Evolutionary conservation across 1,284 basidiomycete species (phyloP).

Genomic region (Ustilago crameri): DNA sequence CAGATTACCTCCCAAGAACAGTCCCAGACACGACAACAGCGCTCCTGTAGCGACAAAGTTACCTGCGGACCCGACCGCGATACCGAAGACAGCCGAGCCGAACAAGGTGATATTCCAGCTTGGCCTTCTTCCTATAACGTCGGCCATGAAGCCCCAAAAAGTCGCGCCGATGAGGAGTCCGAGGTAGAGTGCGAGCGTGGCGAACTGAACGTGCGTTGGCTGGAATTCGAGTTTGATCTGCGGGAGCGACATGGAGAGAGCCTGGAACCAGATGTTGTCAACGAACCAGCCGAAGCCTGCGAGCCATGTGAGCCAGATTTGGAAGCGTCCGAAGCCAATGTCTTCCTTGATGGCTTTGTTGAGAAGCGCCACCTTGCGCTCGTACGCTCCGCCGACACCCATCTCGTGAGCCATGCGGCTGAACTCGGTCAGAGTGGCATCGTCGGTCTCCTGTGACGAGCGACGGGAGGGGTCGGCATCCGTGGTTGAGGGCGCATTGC

Average conservation of each 20-base stretch:
- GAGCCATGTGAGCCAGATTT: slow-evolving; percentile 74
- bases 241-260: slow-evolving; percentile 58
- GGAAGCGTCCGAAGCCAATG: slow-evolving; percentile 75
- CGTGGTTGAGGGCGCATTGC: slow-evolving; percentile 4
- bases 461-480: background rate
- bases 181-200: slow-evolving; percentile 72
- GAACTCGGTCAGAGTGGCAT: slow-evolving; percentile 34
- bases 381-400: slow-evolving; percentile 54
- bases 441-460: slow-evolving; percentile 31
- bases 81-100: slow-evolving; percentile 74
- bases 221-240: slow-evolving; percentile 59
- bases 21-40: slow-evolving; percentile 73
- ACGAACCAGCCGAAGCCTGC: slow-evolving; percentile 74
- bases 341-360: slow-evolving; percentile 60
- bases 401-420: slow-evolving; percentile 55
- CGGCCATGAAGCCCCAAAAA: slow-evolving; percentile 71
- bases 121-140: slow-evolving; percentile 71
- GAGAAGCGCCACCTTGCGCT: slow-evolving; percentile 59
- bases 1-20: slow-evolving; percentile 73
- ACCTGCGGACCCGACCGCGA: slow-evolving; percentile 73
- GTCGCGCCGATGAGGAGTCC: slow-evolving; percentile 75
- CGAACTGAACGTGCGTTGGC: slow-evolving; percentile 53
- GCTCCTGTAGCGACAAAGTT: slow-evolving; percentile 73
- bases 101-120: slow-evolving; percentile 76
- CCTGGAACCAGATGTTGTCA: slow-evolving; percentile 65